Percentiles rank a stretch among this genome's conserved stretches.
Evolutionary conservation across 2,329 filamentous ascomycete species (phyloP).

Genomic region (Amphichorda felina): DNA sequence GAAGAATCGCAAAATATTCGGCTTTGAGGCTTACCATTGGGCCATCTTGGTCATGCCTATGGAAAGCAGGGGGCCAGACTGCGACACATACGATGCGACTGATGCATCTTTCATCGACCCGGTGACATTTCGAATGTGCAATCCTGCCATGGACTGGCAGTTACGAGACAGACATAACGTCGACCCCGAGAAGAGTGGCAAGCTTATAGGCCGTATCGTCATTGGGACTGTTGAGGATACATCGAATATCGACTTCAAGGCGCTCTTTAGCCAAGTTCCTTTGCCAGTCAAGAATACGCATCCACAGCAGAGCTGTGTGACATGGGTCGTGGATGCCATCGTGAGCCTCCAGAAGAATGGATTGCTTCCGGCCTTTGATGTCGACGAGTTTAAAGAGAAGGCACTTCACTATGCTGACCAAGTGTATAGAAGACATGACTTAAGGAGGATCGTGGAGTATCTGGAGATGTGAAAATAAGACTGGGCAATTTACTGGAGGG

Average conservation of each 20-base stretch:
- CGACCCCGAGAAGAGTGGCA: conserved; percentile 8
- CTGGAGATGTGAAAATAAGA: no score
- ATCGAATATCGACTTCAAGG: conserved; percentile 2
- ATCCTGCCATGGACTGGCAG: conserved; percentile 20
- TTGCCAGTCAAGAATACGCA: conserved; percentile 17
- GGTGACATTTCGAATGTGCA: conserved; percentile 15
- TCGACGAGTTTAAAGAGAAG: conserved; percentile 13
- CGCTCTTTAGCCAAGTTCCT: conserved; percentile 11
- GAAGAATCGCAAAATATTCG: conserved; percentile 10
- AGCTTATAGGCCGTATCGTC: conserved; percentile 15
- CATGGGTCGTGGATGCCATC: conserved; percentile 16
- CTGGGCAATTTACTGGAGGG: no score
- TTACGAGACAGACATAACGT: conserved; percentile 8
- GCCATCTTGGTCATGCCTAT: conserved; percentile 13
- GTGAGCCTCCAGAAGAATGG: conserved; percentile 10
- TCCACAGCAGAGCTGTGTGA: conserved; percentile 21
- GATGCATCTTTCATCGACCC: conserved; percentile 16
- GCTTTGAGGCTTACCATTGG: conserved; percentile 19
- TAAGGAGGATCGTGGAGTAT: no score
- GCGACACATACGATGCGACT: conserved; percentile 14
- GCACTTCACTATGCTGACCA: conserved; percentile 16
- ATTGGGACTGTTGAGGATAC: conserved; percentile 12
- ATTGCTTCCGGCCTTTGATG: conserved; percentile 12
- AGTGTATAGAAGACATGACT: no score
- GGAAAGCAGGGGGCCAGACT: conserved; percentile 6